Conservation (phyloP, 2,329 filamentous ascomycete species). For the Penicillium sp. region DNA sequence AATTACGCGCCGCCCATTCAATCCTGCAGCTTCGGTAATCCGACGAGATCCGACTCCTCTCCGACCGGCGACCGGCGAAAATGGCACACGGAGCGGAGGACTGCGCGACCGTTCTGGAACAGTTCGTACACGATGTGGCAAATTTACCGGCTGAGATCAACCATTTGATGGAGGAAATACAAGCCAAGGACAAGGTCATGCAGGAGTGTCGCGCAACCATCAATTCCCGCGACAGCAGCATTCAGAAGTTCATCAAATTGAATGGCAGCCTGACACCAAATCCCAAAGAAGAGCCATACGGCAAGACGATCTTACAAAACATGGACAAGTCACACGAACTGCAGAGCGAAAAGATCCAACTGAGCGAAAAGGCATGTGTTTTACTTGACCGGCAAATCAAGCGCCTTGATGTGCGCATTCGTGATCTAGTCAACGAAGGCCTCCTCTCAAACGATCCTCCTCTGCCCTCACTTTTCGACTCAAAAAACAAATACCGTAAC, state of each 20-base stretch:
- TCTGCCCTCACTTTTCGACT: conserved; percentile 60
- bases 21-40: not conserved
- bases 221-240: conserved; percentile 57
- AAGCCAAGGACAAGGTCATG: conserved; percentile 64
- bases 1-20: not conserved
- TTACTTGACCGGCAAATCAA: conserved; percentile 66
- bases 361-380: conserved; percentile 61
- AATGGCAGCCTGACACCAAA: conserved; percentile 63
- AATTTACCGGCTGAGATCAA: conserved; percentile 66
- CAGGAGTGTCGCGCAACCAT: conserved; percentile 60
- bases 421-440: conserved; percentile 60
- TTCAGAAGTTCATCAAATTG: conserved; percentile 67
- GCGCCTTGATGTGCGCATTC: conserved; percentile 62
- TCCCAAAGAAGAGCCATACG: conserved; percentile 64
- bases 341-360: conserved; percentile 63
- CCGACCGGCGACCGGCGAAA: conserved; percentile 6
- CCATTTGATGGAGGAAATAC: conserved; percentile 67
- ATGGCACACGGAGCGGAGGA: conserved; percentile 58
- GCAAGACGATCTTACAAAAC: conserved; percentile 58
- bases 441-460: conserved; percentile 60
- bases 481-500: conserved; percentile 44
- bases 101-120: conserved; percentile 64
- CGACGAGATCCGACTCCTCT: not conserved
- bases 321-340: conserved; percentile 59
- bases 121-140: conserved; percentile 65